Evolutionary conservation across 1,139 yeast genomes (phyloP), one percentile per base, ranked within the genome.

Genomic region (Pichia inconspicua): DNA sequence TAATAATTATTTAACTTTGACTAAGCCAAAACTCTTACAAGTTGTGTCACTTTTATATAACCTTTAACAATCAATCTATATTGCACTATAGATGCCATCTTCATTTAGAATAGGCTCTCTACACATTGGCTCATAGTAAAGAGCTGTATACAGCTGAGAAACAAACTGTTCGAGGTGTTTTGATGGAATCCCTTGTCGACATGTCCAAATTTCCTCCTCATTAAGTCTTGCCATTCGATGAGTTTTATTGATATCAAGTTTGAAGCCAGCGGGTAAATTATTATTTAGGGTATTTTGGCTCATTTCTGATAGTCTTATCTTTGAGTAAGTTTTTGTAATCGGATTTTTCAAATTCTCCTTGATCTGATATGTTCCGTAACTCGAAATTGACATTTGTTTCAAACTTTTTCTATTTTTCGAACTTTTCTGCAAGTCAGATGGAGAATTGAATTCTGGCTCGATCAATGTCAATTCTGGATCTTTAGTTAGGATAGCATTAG

Each of bases 141-240:
- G 15, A 15, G 34, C 11, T 3, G 42, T 14, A 40, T 53, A 51
- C 17, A 54, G 27, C 1, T 32, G 28, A 1, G 17, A 1, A 17
- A 39, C 49, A 12, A 53, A 55, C 8, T 32, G 12, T 7, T 41
- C 4, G 2, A 53, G 1, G 3, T 40, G 27, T 1, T 10, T 4
- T 1, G 59, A 53, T 0, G 61, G 61, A 22, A 47, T 45, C 1
- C 50, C 52, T 8, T 45, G 30, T 17, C 60, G 46, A 4, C 43
- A n/a, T 1, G 35, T 25, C 60, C 60, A 57, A 3, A 40, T 22
- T 22, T 53, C 53, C 45, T 58, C 60, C 32, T 43, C 48, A 1
- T 10, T 14, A 5, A 53, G 3, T 12, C n/a, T 43, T 36, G 25
- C 50, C 38, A 7, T 38, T 28, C 1, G 12, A 5, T 5, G 12